phyloP scores from a whole-genome alignment of 139 green algal species.

The Haematococcus lacustris region DNA sequence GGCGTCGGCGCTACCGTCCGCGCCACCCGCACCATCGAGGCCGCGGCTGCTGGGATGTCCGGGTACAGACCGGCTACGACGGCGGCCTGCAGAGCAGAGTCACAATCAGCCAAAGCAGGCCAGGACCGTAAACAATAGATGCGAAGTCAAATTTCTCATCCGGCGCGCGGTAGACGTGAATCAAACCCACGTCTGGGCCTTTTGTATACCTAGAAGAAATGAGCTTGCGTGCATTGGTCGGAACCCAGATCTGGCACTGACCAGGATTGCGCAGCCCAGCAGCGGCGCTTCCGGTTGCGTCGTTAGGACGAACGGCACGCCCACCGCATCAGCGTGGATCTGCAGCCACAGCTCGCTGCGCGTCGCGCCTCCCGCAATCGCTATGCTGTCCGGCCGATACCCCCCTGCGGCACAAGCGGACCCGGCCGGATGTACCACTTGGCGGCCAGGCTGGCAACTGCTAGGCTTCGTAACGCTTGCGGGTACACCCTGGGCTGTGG shows the following conservation, averaged over 20 bases:
- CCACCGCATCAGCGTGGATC: slow-evolving; percentile 68
- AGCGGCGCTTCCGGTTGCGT: slow-evolving; percentile 55
- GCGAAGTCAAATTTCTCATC: too few species aligned
- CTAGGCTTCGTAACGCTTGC: too few species aligned
- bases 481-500: too few species aligned
- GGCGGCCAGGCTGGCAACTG: too few species aligned
- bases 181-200: too few species aligned
- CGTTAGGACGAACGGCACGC: slow-evolving; percentile 61
- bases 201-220: too few species aligned
- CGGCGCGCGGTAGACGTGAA: too few species aligned
- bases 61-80: slow-evolving; percentile 45
- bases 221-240: too few species aligned
- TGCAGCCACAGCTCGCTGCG: slow-evolving; percentile 67
- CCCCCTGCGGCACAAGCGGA: slow-evolving; percentile 14
- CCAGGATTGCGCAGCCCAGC: slow-evolving; percentile 69
- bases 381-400: slow-evolving; percentile 39
- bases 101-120: too few species aligned
- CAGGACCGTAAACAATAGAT: too few species aligned
- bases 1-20: slow-evolving; percentile 42
- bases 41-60: slow-evolving; percentile 28
- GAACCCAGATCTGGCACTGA: neutral
- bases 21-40: slow-evolving; percentile 51
- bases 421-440: neutral
- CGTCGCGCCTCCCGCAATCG: slow-evolving; percentile 44
- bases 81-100: slow-evolving; percentile 23